Percentiles rank a stretch among this genome's conserved stretches.
Evolutionary conservation across 1,139 yeast genomes (phyloP).

Genomic region (Meyerozyma elateridarum): DNA sequence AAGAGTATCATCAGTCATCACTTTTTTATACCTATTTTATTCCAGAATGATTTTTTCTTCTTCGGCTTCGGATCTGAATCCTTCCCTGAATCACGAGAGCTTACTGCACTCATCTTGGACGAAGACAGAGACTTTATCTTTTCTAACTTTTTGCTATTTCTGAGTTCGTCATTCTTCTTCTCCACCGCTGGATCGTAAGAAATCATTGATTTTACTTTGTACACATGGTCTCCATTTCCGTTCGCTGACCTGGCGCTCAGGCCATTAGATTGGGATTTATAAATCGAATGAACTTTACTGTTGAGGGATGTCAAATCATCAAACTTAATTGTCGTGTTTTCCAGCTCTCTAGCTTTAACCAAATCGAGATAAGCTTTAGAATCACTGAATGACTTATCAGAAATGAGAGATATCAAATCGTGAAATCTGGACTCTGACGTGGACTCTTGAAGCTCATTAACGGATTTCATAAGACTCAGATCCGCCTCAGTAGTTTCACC

Average conservation of each 20-base stretch:
- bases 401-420: constrained; percentile 22
- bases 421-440: constrained; percentile 15
- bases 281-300: constrained; percentile 30
- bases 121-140: constrained; percentile 9
- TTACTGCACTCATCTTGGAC: constrained; percentile 10
- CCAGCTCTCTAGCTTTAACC: constrained; percentile 6
- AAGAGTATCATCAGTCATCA: constrained; percentile 7
- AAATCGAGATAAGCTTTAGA: constrained; percentile 21
- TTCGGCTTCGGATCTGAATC: constrained; percentile 10
- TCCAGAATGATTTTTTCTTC: constrained; percentile 28
- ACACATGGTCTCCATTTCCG: constrained; percentile 21
- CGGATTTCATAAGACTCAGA: background rate
- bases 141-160: constrained; percentile 14
- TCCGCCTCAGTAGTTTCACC: constrained; percentile 1
- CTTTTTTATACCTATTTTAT: constrained; percentile 29
- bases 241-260: constrained; percentile 1
- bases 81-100: constrained; percentile 10
- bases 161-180: constrained; percentile 20
- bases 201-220: constrained; percentile 39
- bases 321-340: constrained; percentile 12
- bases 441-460: constrained; percentile 8
- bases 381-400: constrained; percentile 28
- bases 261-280: constrained; percentile 19
- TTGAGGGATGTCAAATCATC: constrained; percentile 21
- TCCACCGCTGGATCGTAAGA: constrained; percentile 26